Evolutionary conservation across 345 rosid species (phyloP), one percentile per base, ranked within the genome.

Genomic region (Eucalyptus pumila): DNA sequence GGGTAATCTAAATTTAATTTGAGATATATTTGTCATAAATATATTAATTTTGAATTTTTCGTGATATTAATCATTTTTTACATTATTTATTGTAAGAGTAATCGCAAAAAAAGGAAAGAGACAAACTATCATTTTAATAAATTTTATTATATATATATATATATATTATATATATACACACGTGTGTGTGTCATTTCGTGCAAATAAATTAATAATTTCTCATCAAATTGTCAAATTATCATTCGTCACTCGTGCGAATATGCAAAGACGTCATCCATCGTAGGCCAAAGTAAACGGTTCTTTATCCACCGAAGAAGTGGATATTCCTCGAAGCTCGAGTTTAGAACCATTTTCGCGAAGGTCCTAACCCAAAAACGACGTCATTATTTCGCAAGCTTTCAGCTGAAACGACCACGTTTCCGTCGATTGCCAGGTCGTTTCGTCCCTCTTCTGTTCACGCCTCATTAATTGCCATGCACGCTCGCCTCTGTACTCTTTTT

Each of bases 1-100:
- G 26, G 5, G 5, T 52, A 21, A 52, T 52, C 26, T 8, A 52
- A 52, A 21, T 8, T 52, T 52, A 52, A 52, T 52, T 4, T 8
- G 2, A 8, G 11, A 52, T 52, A 21, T 8, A 52, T 21, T 52
- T 19, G 0, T 3, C 0, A 19, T 52, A 52, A 8, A 52, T 52
- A 52, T 52, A 19, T 0, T 0, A 52, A 52, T 52, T 52, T 0
- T 4, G 0, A 52, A 8, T 21, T 52, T 52, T 21, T 52, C 0
- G 1, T 8, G 58, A 52, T 21, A 52, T 52, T 52, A 21, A 4
- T 52, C 3, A 2, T 30, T 13, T 60, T 24, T 13, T 30, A 12
- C 4, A 30, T 62, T 62, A 3, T 62, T 30, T 13, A 62, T 30
- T 62, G 4, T 30, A 27, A 62, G 69, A 62, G 69, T 12, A 62